These are phyloP conservation scores for Trichosporon asahii DNA, from an alignment of 1,284 basidiomycete species.

Conservation along the genomic window DNA sequence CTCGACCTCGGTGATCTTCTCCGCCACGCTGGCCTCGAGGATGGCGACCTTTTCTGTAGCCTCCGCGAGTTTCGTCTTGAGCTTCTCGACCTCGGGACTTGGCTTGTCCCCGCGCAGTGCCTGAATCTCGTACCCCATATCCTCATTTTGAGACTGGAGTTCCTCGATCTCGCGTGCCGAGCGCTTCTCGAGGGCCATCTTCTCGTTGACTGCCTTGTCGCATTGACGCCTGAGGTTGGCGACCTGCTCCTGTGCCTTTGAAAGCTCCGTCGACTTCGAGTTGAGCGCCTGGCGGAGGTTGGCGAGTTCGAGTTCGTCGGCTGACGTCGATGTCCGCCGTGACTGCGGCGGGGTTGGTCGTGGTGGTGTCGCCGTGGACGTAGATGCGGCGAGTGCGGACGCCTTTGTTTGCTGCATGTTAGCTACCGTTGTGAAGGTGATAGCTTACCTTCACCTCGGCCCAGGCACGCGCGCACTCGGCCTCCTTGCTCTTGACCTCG, in stretches of 20 bases:
- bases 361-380: not conserved
- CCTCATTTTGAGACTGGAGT: conserved; percentile 40
- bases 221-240: conserved; percentile 31
- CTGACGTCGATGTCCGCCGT: not conserved
- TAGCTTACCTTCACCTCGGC: conserved; percentile 29
- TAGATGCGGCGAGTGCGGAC: not conserved
- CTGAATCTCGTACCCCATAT: conserved; percentile 45
- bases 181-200: conserved; percentile 43
- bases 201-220: conserved; percentile 49
- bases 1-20: not conserved
- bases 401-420: not conserved
- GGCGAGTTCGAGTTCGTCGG: conserved; percentile 21
- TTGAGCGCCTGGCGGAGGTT: conserved; percentile 10
- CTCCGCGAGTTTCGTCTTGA: conserved; percentile 14
- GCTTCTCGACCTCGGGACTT: conserved; percentile 30
- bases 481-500: conserved; percentile 27
- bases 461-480: conserved; percentile 27
- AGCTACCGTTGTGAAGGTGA: not conserved
- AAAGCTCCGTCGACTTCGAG: not conserved
- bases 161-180: conserved; percentile 36
- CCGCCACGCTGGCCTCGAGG: conserved; percentile 8
- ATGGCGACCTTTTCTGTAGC: conserved; percentile 4
- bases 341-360: not conserved
- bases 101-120: conserved; percentile 23
- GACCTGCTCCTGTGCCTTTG: conserved; percentile 27